phyloP scores from a whole-genome alignment of 2,329 filamentous ascomycete species.

The Ciborinia camelliae region DNA sequence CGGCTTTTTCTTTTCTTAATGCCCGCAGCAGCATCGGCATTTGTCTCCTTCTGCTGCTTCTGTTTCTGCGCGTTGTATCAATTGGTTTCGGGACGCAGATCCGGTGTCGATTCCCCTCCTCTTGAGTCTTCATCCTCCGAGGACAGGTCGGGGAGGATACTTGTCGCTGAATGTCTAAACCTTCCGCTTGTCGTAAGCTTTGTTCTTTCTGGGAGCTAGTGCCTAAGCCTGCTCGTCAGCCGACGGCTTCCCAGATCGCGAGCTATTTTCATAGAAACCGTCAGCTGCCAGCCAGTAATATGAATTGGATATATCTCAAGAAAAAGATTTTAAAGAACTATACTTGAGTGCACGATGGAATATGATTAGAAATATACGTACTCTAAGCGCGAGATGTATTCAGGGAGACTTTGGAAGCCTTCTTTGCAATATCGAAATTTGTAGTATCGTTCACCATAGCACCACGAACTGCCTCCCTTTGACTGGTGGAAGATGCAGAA shows the following conservation, averaged over 20 bases:
- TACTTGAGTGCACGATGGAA: not conserved
- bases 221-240: not conserved
- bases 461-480: no score
- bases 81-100: not conserved
- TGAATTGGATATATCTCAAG: fast-evolving
- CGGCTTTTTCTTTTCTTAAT: conserved; percentile 98
- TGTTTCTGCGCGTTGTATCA: conserved; percentile 63
- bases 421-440: no score
- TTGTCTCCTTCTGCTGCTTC: conserved; percentile 91
- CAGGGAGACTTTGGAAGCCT: no score
- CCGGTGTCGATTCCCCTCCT: no score
- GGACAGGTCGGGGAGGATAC: not conserved
- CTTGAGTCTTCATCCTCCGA: no score
- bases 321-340: no score
- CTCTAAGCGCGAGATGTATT: no score
- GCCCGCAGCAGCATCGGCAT: conserved; percentile 67
- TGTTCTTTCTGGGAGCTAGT: not conserved
- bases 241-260: no score
- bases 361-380: not conserved
- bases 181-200: not conserved
- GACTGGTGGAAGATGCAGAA: no score
- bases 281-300: not conserved
- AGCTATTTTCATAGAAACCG: no score
- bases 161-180: not conserved
- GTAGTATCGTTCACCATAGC: no score